These are phyloP conservation scores for Diplodia mutila DNA, from an alignment of 2,329 filamentous ascomycete species.

Conservation along the genomic window DNA sequence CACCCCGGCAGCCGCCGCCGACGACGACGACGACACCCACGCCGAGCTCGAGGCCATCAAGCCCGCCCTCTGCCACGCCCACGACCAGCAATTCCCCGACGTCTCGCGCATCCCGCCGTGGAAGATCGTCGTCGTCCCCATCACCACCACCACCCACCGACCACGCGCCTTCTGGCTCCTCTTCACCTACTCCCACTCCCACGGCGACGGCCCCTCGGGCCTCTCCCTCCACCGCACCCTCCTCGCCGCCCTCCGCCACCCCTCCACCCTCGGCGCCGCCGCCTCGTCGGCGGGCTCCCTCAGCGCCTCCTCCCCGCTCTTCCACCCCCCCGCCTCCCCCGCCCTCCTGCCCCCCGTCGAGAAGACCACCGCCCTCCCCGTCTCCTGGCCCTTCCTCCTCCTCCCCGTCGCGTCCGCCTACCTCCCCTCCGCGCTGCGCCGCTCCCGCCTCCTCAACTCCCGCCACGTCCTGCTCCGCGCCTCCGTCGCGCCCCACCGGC, in stretches of 20 bases:
- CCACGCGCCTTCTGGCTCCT: constrained; percentile 39
- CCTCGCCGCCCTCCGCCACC: constrained; percentile 34
- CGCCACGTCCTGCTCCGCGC: constrained; percentile 34
- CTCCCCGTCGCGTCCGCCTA: constrained; percentile 43
- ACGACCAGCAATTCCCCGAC: constrained; percentile 41
- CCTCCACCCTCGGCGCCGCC: background rate
- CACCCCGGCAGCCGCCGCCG: constrained; percentile 5
- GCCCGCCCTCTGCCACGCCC: constrained; percentile 34
- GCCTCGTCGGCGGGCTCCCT: background rate
- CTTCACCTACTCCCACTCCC: constrained; percentile 50
- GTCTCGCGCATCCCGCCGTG: constrained; percentile 44
- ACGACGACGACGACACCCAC: constrained; percentile 26
- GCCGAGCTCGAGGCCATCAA: constrained; percentile 31
- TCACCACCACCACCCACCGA: constrained; percentile 26
- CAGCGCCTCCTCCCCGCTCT: background rate
- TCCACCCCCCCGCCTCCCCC: background rate
- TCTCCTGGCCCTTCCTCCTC: constrained; percentile 52
- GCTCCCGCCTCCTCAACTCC: background rate
- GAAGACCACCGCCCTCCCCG: constrained; percentile 42
- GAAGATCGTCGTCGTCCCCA: constrained; percentile 46
- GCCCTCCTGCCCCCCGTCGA: constrained; percentile 46
- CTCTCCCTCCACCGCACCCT: constrained; percentile 50
- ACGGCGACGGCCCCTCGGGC: constrained; percentile 51
- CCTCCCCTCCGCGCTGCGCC: constrained; percentile 36
- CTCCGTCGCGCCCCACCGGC: constrained; percentile 32